Conservation (phyloP, 1,284 basidiomycete species). For the Irpex lacteus region DNA sequence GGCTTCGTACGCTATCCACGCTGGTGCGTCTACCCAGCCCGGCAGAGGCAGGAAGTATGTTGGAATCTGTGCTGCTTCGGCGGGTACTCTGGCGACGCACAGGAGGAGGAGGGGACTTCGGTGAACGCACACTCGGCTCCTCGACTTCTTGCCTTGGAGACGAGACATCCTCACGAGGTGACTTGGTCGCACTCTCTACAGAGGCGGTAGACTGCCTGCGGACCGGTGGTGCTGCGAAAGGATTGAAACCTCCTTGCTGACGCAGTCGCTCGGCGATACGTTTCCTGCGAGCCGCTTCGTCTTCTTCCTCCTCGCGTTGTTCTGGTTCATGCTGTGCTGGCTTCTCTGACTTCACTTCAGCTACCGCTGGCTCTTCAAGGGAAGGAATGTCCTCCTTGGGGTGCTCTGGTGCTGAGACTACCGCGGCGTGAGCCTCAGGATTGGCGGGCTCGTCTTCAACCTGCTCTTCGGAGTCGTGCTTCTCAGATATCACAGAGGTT, state of each 20-base stretch:
- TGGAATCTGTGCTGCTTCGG: conserved; percentile 2
- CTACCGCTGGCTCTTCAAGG: not conserved
- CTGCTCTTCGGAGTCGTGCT: not conserved
- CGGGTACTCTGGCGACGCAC: conserved; percentile 13
- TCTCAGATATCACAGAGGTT: not conserved
- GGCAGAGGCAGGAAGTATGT: not conserved
- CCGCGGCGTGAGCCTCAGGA: not conserved
- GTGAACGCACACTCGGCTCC: not conserved
- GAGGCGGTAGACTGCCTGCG: conserved; percentile 1
- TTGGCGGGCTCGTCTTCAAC: not conserved
- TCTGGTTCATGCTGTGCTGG: conserved; percentile 17
- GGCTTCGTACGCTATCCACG: not conserved
- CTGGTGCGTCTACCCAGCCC: not conserved
- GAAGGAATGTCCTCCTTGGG: not conserved
- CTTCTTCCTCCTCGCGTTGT: conserved; percentile 40
- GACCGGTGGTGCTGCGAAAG: conserved; percentile 40
- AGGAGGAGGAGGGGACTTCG: conserved; percentile 1
- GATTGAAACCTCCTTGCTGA: conserved; percentile 66
- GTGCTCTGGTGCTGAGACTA: not conserved
- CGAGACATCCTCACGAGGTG: not conserved
- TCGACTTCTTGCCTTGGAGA: not conserved
- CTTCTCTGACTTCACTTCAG: conserved; percentile 9
- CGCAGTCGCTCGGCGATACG: conserved; percentile 61
- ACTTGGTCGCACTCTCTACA: not conserved
- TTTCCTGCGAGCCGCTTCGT: conserved; percentile 48